Percentiles rank a stretch among this genome's conserved stretches.
Conservation (phyloP, 805 yeast species). For the Cyberlindnera misumaiensis region DNA sequence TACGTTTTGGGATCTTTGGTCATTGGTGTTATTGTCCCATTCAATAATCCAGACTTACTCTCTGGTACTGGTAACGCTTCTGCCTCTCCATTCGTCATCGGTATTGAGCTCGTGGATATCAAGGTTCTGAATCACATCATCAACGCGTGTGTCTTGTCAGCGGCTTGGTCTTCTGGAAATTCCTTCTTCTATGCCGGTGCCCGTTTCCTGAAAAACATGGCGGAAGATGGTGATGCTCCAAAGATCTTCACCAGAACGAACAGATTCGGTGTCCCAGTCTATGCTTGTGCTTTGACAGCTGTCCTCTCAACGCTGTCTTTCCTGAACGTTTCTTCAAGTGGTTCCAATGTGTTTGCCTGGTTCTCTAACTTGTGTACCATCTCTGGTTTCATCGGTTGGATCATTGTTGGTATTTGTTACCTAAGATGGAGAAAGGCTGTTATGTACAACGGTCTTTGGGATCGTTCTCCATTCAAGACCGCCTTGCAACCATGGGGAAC, state of each 20-base stretch:
- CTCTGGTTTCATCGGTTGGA: slow-evolving; percentile 73
- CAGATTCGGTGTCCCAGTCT: slow-evolving; percentile 68
- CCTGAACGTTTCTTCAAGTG: slow-evolving; percentile 55
- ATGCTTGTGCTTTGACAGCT: slow-evolving; percentile 32
- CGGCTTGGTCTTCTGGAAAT: slow-evolving; percentile 78
- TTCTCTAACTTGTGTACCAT: slow-evolving; percentile 75
- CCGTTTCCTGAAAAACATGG: slow-evolving; percentile 64
- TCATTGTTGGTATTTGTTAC: slow-evolving; percentile 60
- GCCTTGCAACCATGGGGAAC: slow-evolving; percentile 52
- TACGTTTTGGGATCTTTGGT: slow-evolving; percentile 62
- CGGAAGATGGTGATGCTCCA: slow-evolving; percentile 76
- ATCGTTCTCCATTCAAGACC: slow-evolving; percentile 53
- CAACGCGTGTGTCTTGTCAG: slow-evolving; percentile 71
- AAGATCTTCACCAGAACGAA: slow-evolving; percentile 54
- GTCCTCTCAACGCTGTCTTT: slow-evolving; percentile 55
- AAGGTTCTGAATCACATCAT: slow-evolving; percentile 65
- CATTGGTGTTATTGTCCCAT: slow-evolving; percentile 62
- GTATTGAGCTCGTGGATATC: slow-evolving; percentile 62
- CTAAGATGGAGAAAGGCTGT: slow-evolving; percentile 65
- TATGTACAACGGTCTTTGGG: slow-evolving; percentile 40
- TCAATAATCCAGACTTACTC: slow-evolving; percentile 46
- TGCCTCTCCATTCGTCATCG: slow-evolving; percentile 77
- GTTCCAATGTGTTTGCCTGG: slow-evolving; percentile 57
- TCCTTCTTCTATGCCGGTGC: slow-evolving; percentile 75
- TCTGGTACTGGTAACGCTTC: slow-evolving; percentile 54